Evolutionary conservation across 192 early-diverging fungal genomes (phyloP).

Genomic region (Coemansia asiatica): DNA sequence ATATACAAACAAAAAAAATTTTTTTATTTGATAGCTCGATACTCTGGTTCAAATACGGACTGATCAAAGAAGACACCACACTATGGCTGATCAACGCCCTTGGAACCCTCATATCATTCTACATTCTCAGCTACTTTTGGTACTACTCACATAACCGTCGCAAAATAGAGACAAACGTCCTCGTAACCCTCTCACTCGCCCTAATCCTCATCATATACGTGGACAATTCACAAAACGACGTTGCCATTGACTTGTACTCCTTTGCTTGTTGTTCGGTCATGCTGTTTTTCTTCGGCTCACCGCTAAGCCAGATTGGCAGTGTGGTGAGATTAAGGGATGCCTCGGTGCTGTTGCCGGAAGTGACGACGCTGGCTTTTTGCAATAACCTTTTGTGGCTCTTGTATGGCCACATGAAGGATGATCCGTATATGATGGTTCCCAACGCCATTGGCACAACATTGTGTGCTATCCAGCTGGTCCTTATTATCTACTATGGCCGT

Average conservation of each 20-base stretch:
- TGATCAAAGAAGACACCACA: slow-evolving; percentile 24
- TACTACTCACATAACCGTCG: slow-evolving; percentile 5
- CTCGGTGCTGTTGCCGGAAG: slow-evolving; percentile 41
- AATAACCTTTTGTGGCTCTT: slow-evolving; percentile 43
- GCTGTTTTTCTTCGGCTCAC: slow-evolving; percentile 38
- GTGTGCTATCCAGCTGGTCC: slow-evolving; percentile 38
- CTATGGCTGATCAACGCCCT: slow-evolving; percentile 21
- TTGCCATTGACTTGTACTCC: slow-evolving; percentile 17
- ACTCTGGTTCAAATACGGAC: slow-evolving; percentile 49
- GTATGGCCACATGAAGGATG: slow-evolving; percentile 31
- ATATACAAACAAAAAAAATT: too few relatives aligned
- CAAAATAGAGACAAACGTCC: slow-evolving; percentile 15
- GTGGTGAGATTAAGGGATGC: slow-evolving; percentile 28
- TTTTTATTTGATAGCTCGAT: slow-evolving; percentile 17
- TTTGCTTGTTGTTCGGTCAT: slow-evolving; percentile 33
- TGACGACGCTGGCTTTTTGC: slow-evolving; percentile 27
- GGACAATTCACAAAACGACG: slow-evolving; percentile 13
- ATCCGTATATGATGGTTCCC: slow-evolving; percentile 43
- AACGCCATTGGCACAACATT: slow-evolving; percentile 31
- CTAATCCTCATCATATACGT: slow-evolving; percentile 21
- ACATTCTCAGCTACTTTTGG: slow-evolving; percentile 41
- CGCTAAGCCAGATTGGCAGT: slow-evolving; percentile 34
- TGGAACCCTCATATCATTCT: slow-evolving; percentile 23
- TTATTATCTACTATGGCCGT: slow-evolving; percentile 44
- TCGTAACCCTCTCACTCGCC: slow-evolving; percentile 5